Evolutionary conservation across 805 yeast species (phyloP).

Genomic region (Metschnikowia peoriensis): DNA sequence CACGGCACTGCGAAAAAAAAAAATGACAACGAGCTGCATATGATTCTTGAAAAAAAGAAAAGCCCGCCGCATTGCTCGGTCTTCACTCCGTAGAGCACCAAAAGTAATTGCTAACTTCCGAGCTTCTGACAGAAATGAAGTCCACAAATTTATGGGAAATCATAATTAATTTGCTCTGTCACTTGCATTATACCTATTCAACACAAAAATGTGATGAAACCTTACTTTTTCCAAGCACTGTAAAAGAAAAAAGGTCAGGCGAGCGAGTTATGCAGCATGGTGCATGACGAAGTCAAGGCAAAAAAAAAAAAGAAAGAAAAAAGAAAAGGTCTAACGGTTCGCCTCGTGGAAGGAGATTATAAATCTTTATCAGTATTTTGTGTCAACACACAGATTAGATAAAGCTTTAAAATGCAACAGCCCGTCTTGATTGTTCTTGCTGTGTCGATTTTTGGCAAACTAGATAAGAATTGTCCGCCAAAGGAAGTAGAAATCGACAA

Average conservation of each 20-base stretch:
- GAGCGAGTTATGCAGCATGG: not conserved
- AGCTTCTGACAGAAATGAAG: too few relatives aligned
- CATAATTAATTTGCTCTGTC: too few relatives aligned
- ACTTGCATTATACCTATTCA: too few relatives aligned
- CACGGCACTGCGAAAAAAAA: too few relatives aligned
- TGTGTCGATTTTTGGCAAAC: not conserved
- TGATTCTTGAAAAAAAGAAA: too few relatives aligned
- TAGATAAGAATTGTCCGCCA: slow-evolving; percentile 6
- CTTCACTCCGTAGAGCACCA: too few relatives aligned
- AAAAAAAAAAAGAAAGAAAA: not conserved
- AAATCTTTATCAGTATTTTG: not conserved
- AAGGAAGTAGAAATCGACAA: slow-evolving; percentile 5
- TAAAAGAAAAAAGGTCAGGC: not conserved
- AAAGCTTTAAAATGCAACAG: not conserved
- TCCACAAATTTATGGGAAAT: too few relatives aligned
- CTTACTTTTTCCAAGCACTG: too few relatives aligned
- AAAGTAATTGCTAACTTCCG: too few relatives aligned
- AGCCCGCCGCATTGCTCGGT: too few relatives aligned
- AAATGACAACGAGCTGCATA: too few relatives aligned
- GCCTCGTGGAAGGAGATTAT: not conserved
- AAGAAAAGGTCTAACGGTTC: not conserved
- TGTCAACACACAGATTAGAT: not conserved
- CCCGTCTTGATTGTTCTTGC: not conserved
- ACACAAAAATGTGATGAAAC: too few relatives aligned
- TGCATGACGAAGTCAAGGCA: not conserved